phyloP scores from a whole-genome alignment of 768 basidiomycete species.

The Mycena epipterygia region DNA sequence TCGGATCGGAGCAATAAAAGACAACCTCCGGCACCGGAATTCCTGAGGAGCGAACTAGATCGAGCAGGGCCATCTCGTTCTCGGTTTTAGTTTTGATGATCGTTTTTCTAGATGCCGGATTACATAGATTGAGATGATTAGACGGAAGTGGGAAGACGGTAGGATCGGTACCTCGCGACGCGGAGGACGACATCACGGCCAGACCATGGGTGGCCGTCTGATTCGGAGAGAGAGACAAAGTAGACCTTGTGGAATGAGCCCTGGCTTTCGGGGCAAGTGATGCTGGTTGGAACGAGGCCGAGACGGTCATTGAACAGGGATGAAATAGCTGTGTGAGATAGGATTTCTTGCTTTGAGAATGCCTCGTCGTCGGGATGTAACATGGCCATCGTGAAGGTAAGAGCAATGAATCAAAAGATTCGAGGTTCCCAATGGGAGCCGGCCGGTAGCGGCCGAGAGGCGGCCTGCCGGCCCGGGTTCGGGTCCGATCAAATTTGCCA shows the following conservation, averaged over 20 bases:
- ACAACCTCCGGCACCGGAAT: constrained; percentile 29
- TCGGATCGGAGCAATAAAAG: constrained; percentile 27
- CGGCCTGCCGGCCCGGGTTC: too few relatives aligned
- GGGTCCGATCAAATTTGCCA: too few relatives aligned
- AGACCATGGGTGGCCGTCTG: constrained; percentile 23
- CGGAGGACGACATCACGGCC: constrained; percentile 30
- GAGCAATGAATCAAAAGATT: too few relatives aligned
- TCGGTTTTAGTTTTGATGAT: constrained; percentile 31
- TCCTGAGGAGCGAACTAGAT: neutral
- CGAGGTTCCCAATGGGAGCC: too few relatives aligned
- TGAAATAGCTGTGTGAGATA: constrained; percentile 24
- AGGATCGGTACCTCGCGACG: constrained; percentile 20
- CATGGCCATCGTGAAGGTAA: constrained; percentile 27
- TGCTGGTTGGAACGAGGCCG: constrained; percentile 18
- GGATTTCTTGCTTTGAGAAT: constrained; percentile 22
- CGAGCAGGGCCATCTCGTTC: constrained; percentile 31
- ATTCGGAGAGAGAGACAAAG: constrained; percentile 20
- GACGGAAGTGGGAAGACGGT: neutral
- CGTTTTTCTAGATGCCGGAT: constrained; percentile 14
- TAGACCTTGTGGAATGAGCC: constrained; percentile 36
- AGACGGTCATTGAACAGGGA: constrained; percentile 18
- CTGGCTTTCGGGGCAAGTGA: constrained; percentile 15
- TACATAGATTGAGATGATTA: too few relatives aligned
- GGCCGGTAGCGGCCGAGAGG: too few relatives aligned
- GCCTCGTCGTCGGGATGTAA: constrained; percentile 30